Evolutionary conservation across 2,329 filamentous ascomycete species (phyloP).

Genomic region (Beauveria asiatica): DNA sequence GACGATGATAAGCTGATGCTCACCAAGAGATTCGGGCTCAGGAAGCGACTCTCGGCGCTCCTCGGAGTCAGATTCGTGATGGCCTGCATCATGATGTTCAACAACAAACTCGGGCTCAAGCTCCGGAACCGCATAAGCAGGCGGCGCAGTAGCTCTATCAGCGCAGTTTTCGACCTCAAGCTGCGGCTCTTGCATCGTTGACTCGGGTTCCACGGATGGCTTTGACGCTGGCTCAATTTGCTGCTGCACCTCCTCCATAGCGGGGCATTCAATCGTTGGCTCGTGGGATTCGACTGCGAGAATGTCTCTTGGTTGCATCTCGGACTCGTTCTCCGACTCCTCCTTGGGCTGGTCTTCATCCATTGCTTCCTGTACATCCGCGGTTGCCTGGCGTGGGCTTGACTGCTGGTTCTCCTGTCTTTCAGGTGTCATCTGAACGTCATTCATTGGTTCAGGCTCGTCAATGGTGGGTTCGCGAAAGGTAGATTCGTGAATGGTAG

Average conservation of each 20-base stretch:
- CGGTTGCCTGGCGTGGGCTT: slow-evolving; percentile 13
- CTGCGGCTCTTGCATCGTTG: not conserved
- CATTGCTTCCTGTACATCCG: not conserved
- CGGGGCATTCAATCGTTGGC: not conserved
- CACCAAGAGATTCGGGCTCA: not conserved
- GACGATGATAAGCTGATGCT: slow-evolving; percentile 13
- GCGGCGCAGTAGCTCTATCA: not conserved
- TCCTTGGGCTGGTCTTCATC: slow-evolving; percentile 17
- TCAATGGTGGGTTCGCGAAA: slow-evolving; percentile 10
- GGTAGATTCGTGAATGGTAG: not conserved
- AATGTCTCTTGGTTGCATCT: slow-evolving; percentile 16
- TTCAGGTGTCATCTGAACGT: not conserved
- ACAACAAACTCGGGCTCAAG: slow-evolving; percentile 9
- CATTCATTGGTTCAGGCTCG: slow-evolving; percentile 3
- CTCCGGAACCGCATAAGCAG: slow-evolving; percentile 14
- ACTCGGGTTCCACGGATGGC: not conserved
- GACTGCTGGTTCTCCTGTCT: slow-evolving; percentile 17
- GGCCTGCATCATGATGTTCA: not conserved
- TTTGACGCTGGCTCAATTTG: not conserved
- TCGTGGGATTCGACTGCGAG: slow-evolving; percentile 1
- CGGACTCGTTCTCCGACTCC: slow-evolving; percentile 27
- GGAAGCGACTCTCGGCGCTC: slow-evolving; percentile 14
- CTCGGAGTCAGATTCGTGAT: not conserved
- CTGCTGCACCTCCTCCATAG: slow-evolving; percentile 15
- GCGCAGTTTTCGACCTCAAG: not conserved